Conservation (phyloP, 225 moss, liverwort and hornwort species). For the Pseudoscleropodium purum region DNA sequence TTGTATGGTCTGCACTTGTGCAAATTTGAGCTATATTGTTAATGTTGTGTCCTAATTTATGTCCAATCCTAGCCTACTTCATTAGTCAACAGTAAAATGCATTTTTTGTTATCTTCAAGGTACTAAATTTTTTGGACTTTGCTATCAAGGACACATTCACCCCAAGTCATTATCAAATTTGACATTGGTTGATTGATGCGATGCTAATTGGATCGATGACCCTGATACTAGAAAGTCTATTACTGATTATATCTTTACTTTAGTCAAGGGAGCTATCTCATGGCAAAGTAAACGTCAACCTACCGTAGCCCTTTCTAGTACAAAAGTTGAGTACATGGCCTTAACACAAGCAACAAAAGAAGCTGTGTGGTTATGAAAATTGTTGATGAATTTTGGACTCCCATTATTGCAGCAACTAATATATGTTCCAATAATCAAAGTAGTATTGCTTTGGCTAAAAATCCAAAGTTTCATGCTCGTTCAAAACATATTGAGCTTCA, state of each 20-base stretch:
- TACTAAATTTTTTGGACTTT: neutral
- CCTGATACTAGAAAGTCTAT: neutral
- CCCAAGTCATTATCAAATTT: neutral
- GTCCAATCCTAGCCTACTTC: too few species aligned
- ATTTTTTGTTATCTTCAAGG: neutral
- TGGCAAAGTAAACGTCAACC: neutral
- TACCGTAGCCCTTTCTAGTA: neutral
- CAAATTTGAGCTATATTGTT: neutral
- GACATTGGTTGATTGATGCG: neutral
- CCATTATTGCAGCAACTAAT: neutral
- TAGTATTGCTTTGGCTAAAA: neutral
- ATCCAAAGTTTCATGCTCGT: neutral
- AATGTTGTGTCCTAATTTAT: too few species aligned
- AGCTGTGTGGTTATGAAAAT: neutral
- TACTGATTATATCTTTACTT: neutral
- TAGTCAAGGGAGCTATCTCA: neutral
- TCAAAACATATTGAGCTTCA: neutral
- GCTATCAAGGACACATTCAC: neutral
- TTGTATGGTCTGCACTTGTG: neutral
- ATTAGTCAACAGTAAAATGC: too few species aligned
- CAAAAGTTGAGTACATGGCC: neutral
- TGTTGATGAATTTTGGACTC: neutral
- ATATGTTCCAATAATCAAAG: neutral
- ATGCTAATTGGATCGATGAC: rapidly evolving
- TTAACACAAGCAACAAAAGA: neutral